A percentile compares a stretch with the other conserved stretches of the same genome.
Conservation (phyloP, 208 protist genomes). For the Acanthamoeba quina region DNA sequence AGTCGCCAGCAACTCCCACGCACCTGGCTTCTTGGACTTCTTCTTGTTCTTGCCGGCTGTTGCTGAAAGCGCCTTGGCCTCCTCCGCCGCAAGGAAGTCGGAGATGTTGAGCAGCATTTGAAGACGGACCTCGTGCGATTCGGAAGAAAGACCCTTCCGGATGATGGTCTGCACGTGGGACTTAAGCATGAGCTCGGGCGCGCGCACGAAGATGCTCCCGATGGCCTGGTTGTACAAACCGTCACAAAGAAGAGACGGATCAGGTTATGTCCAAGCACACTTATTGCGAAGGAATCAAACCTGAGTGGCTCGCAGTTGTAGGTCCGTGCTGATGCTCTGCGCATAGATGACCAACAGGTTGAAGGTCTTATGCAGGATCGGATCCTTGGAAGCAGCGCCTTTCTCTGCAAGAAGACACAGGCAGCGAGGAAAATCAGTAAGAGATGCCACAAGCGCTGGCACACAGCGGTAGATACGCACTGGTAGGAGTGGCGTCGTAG, state of each 20-base stretch:
- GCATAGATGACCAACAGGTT: conserved; percentile 22
- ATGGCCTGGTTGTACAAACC: neutral
- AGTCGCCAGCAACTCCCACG: neutral
- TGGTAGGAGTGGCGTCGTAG: conserved; percentile 3
- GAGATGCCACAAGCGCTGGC: neutral
- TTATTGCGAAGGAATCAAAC: neutral
- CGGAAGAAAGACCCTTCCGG: conserved; percentile 9
- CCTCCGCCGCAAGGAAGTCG: conserved; percentile 54
- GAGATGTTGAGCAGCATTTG: conserved; percentile 63
- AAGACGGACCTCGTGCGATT: conserved; percentile 47
- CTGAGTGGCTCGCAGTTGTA: conserved; percentile 46
- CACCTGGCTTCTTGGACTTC: neutral
- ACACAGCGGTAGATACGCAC: neutral
- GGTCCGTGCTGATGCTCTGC: conserved; percentile 30
- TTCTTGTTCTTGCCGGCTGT: conserved; percentile 17
- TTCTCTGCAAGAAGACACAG: neutral
- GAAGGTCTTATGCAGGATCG: conserved; percentile 26
- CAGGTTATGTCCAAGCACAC: too few relatives aligned
- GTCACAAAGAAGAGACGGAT: neutral
- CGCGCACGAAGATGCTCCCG: conserved; percentile 56
- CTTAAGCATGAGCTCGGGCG: conserved; percentile 68
- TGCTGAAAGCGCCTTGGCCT: neutral
- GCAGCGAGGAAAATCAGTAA: too few relatives aligned
- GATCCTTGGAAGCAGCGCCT: conserved; percentile 1
- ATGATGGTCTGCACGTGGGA: conserved; percentile 47